Conservation (phyloP, 2,329 filamentous ascomycete species). For the Fusarium solani-melongenae region DNA sequence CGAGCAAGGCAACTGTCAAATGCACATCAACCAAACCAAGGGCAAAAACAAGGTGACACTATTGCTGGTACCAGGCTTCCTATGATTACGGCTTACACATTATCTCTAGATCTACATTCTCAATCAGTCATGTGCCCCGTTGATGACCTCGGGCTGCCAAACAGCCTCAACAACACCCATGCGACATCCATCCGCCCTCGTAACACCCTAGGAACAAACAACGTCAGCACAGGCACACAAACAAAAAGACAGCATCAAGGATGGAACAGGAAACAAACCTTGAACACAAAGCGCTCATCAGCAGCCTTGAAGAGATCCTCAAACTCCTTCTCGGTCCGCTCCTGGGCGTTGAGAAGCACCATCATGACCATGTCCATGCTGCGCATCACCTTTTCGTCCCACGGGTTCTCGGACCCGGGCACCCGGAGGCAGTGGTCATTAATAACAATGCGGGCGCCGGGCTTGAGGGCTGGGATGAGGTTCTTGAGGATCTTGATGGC, state of each 20-base stretch:
- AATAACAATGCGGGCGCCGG: constrained; percentile 61
- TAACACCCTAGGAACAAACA: constrained; percentile 49
- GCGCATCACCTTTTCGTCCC: constrained; percentile 60
- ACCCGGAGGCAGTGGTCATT: constrained; percentile 59
- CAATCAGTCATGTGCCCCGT: background rate
- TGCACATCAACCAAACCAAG: background rate
- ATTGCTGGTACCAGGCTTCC: background rate
- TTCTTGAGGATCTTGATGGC: constrained; percentile 60
- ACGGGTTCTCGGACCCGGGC: constrained; percentile 52
- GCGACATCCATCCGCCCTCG: constrained; percentile 53
- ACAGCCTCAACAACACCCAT: constrained; percentile 63
- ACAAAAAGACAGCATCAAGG: accelerated
- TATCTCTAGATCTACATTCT: background rate
- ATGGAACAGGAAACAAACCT: constrained; percentile 43
- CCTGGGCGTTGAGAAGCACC: constrained; percentile 62
- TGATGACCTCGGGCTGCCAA: constrained; percentile 50
- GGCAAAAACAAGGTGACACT: background rate
- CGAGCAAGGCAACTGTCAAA: background rate
- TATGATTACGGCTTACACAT: background rate
- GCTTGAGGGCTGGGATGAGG: constrained; percentile 65
- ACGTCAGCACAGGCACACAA: constrained; percentile 11
- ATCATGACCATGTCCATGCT: constrained; percentile 66
- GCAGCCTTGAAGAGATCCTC: constrained; percentile 55
- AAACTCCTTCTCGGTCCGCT: constrained; percentile 61
- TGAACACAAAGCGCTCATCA: constrained; percentile 56